Evolutionary conservation across 805 yeast genomes (phyloP).

Genomic region (Metschnikowia proteae): DNA sequence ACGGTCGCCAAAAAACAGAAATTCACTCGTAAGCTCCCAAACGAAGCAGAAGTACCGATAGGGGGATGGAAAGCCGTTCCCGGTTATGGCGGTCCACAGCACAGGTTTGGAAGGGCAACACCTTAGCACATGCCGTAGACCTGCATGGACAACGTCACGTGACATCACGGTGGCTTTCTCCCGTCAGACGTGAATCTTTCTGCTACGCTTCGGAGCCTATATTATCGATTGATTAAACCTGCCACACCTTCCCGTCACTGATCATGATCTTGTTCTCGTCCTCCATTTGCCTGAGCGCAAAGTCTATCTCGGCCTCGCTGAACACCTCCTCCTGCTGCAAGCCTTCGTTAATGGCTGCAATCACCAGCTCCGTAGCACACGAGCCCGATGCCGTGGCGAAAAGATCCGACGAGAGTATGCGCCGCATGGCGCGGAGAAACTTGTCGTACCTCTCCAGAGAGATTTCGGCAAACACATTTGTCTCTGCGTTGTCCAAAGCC

Average conservation of each 20-base stretch:
- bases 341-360: constrained; percentile 31
- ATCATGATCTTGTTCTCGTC: constrained; percentile 34
- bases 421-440: constrained; percentile 31
- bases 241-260: constrained; percentile 40
- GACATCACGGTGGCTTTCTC: no score
- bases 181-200: no score
- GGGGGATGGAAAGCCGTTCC: no score
- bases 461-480: constrained; percentile 21
- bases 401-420: constrained; percentile 29
- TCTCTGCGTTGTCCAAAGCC: constrained; percentile 27
- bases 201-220: no score
- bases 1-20: no score
- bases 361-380: constrained; percentile 31
- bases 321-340: constrained; percentile 40
- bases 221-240: constrained; percentile 19
- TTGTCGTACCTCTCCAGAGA: constrained; percentile 31
- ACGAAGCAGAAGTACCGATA: no score
- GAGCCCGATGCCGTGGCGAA: constrained; percentile 31
- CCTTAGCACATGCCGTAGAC: no score
- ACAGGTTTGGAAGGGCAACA: no score
- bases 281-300: constrained; percentile 32
- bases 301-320: constrained; percentile 25
- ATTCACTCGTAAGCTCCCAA: no score
- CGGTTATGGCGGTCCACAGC: no score
- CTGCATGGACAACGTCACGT: no score